These are phyloP conservation scores for Botrytis galanthina DNA, from an alignment of 2,329 filamentous ascomycete genomes.

Conservation along the genomic window DNA sequence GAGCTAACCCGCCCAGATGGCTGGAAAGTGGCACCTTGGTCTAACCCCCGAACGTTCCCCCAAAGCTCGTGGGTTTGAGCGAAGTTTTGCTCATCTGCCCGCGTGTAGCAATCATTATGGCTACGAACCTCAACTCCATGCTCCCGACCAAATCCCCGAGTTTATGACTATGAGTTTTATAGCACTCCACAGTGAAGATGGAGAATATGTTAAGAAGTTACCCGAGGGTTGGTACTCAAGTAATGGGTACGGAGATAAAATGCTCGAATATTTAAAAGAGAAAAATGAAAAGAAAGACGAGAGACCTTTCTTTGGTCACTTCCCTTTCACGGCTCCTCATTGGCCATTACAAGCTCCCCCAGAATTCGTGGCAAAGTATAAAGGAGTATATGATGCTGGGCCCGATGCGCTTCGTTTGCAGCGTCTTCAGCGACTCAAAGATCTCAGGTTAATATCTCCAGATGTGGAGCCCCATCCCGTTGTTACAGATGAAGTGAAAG, in stretches of 20 bases:
- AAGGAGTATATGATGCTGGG: neutral
- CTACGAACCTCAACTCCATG: neutral
- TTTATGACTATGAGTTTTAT: neutral
- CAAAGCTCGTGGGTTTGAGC: neutral
- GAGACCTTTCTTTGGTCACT: constrained; percentile 49
- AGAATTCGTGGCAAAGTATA: neutral
- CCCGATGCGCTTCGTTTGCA: neutral
- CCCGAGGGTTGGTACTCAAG: neutral
- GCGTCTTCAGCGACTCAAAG: neutral
- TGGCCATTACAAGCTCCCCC: neutral
- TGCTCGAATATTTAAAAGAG: constrained; percentile 24
- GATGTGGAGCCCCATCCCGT: constrained; percentile 29
- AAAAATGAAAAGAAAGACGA: constrained; percentile 21
- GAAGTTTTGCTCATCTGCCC: neutral
- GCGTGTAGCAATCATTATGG: neutral
- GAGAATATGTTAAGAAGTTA: neutral
- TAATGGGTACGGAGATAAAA: constrained; percentile 21
- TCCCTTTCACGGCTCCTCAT: constrained; percentile 53
- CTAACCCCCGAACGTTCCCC: neutral
- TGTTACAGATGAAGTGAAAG: constrained; percentile 21
- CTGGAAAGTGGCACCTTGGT: neutral
- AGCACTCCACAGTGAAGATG: neutral
- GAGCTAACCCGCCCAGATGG: neutral
- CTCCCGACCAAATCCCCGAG: neutral
- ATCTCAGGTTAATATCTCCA: neutral